Evolutionary conservation across 2,329 filamentous ascomycete species (phyloP).

Genomic region (Ascochyta viciae-villosae): DNA sequence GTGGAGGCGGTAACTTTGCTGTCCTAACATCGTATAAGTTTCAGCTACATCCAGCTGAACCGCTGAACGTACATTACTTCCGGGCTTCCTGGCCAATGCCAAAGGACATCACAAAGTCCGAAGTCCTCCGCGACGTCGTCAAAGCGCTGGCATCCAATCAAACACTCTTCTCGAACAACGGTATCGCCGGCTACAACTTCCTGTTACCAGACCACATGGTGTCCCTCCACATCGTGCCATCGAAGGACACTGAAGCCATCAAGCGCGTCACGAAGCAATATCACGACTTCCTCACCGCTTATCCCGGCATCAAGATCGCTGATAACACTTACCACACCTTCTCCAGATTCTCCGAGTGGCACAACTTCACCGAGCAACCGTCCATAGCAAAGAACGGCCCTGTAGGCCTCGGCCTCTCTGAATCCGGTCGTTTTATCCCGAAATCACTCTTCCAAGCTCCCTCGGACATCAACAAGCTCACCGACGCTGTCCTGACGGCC

Average conservation of each 20-base stretch:
- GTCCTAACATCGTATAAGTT: slow-evolving; percentile 48
- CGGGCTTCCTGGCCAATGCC: slow-evolving; percentile 38
- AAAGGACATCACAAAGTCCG: slow-evolving; percentile 39
- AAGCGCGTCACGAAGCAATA: slow-evolving; percentile 38
- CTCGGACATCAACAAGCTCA: slow-evolving; percentile 31
- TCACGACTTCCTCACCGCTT: slow-evolving; percentile 39
- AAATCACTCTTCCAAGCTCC: slow-evolving; percentile 34
- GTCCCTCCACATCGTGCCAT: slow-evolving; percentile 42
- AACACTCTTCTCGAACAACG: slow-evolving; percentile 34
- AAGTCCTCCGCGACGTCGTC: slow-evolving; percentile 42
- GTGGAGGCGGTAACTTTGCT: slow-evolving; percentile 46
- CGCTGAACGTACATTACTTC: slow-evolving; percentile 48
- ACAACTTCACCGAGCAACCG: slow-evolving; percentile 38
- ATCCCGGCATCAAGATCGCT: slow-evolving; percentile 42
- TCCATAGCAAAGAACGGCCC: slow-evolving; percentile 43
- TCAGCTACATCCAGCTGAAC: slow-evolving; percentile 42
- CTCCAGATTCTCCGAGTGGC: slow-evolving; percentile 41
- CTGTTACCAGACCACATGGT: slow-evolving; percentile 40
- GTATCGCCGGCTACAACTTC: slow-evolving; percentile 48
- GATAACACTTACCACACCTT: slow-evolving; percentile 45
- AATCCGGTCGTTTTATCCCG: slow-evolving; percentile 45
- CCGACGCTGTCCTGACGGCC: slow-evolving; percentile 39
- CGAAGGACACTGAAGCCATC: slow-evolving; percentile 32
- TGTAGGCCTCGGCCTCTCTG: slow-evolving; percentile 44
- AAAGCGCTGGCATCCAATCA: slow-evolving; percentile 42